Evolutionary conservation across 1,139 yeast species (phyloP), one percentile per base, ranked within the genome.

Genomic region (Pichia sp.): DNA sequence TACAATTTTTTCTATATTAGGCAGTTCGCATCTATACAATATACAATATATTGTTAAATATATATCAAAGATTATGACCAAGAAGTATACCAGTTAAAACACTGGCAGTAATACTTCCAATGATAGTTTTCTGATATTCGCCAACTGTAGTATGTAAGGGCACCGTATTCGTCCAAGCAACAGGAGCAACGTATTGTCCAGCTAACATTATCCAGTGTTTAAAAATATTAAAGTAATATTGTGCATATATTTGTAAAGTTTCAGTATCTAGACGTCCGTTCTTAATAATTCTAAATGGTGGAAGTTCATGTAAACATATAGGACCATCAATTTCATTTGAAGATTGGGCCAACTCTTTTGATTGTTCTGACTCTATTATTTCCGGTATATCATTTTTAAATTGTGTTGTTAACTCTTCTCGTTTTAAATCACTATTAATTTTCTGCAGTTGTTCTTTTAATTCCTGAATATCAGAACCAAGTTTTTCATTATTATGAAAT

Each of bases 401-500:
- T 16, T 16, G 16, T 5, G 35, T 22, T 11, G 6, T 25, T 11
- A 22, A 11, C 6, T 11, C 16, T 16, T 16, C 16, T 16, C 16
- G 3, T 12, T 24, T 24, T 24, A 33, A 24, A 24, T 24, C 36
- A 6, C 6, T 25, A 36, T 41, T 47, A 35, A 44, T 16, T 6
- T 23, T 30, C 16, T 33, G 29, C 6, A 57, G 16, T 12, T 54
- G 51, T 10, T 50, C 45, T 25, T 47, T 55, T 28, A 58, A 37
- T 4, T 34, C 44, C 9, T 53, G 47, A 12, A 57, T 51, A 25
- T 53, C 53, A 5, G 39, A 35, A 25, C 44, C 53, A 30, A 55
- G 38, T 22, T 47, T 47, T 30, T 52, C 52, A 39, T 51, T 54
- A 27, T 50, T 48, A 5, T 67, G 69, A 31, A 84, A 62, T 4